Evolutionary conservation across 352 stramenopile species (phyloP).

Genomic region (Phytopythium helicoides): DNA sequence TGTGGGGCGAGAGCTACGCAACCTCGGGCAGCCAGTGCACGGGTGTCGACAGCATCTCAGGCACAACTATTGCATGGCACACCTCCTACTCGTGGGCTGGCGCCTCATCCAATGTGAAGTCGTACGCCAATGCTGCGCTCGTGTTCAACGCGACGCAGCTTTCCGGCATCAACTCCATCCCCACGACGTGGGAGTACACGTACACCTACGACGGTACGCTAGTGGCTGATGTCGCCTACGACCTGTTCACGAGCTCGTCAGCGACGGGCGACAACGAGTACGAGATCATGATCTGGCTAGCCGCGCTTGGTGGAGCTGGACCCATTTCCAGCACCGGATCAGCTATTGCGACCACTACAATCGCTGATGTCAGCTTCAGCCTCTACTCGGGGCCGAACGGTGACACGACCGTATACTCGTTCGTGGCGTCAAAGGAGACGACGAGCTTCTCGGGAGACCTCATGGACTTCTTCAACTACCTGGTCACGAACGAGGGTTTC

Average conservation of each 20-base stretch:
- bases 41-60: slow-evolving; percentile 21
- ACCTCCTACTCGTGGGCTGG: slow-evolving; percentile 37
- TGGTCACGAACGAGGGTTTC: slow-evolving; percentile 22
- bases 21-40: slow-evolving; percentile 37
- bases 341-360: slow-evolving; percentile 18
- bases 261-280: slow-evolving; percentile 23
- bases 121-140: slow-evolving; percentile 40
- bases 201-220: slow-evolving; percentile 34
- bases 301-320: slow-evolving; percentile 23
- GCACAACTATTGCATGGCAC: slow-evolving; percentile 29
- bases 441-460: slow-evolving; percentile 23
- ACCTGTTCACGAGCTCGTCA: slow-evolving; percentile 30
- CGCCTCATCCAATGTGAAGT: slow-evolving; percentile 34
- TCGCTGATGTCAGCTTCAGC: slow-evolving; percentile 22
- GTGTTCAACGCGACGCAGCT: slow-evolving; percentile 27
- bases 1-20: slow-evolving; percentile 29
- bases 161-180: slow-evolving; percentile 28
- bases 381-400: slow-evolving; percentile 34
- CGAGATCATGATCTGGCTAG: slow-evolving; percentile 43
- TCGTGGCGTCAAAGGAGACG: slow-evolving; percentile 20
- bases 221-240: slow-evolving; percentile 39
- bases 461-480: slow-evolving; percentile 27
- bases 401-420: slow-evolving; percentile 34
- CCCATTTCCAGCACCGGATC: slow-evolving; percentile 23
- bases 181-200: slow-evolving; percentile 31